Base-by-base conservation (phyloP, 306 rosid species). In the Chamaecrista fasciculata region DNA sequence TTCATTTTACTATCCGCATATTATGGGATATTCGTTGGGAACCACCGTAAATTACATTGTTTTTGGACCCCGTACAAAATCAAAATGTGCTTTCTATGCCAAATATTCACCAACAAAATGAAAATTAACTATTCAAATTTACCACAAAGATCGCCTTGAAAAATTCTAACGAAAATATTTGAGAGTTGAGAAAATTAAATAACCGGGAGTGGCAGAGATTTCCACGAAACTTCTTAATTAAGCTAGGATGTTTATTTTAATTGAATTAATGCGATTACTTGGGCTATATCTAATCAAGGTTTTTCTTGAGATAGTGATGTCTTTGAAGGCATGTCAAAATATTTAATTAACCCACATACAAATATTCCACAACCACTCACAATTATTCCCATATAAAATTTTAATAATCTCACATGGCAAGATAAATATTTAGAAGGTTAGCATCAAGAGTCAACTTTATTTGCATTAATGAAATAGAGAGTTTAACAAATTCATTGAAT, bases 361-460 rank as follows among this genome's bases (percentile, higher is more conserved):
- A 47, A 47, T 47, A 6, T 47, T 47, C 43, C 65, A 18, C 65
- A 58, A 58, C 65, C 10, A 6, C 65, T 33, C 33, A 8, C 25
- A 9, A 33, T 33, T 4, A 58, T 16, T 33, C n/a, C 10, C 46
- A 39, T 39, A 36, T 2, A 36, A 36, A 44, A 0, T 2, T 2
- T 8, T n/a, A 15, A 14, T 18, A 56, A 29, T 26, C 62, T 28
- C 40, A 15, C 40, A 28, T 56, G 62, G 12, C 12, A 56, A 28
- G 5, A 57, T 31, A n/a, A 8, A 0, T 15, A 1, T 0, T 14
- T 0, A 40, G 2, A 3, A 57, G 29, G 8, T 6, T 56, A 56
- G 29, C 29, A 10, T 6, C 78, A 29, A 62, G 71, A 75, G 85
- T 86, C 87, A 76, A 75, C 83, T 67, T 50, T 51, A 43, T 62